Percentiles rank a stretch among this genome's conserved stretches.
These are phyloP conservation scores for Berberis thunbergii DNA, from an alignment of 164 flowering plant species.

Conservation along the genomic window DNA sequence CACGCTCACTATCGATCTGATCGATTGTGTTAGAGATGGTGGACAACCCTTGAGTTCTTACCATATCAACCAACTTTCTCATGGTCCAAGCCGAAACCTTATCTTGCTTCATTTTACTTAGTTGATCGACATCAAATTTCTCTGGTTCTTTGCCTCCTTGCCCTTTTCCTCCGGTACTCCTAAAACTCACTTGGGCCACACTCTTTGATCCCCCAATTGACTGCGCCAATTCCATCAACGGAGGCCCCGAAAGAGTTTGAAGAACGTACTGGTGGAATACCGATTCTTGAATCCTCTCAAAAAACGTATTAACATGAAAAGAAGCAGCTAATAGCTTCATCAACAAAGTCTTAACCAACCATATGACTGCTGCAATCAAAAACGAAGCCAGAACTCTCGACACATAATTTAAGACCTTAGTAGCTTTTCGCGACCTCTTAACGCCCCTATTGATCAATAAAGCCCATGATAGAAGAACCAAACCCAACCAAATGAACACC, in stretches of 20 bases:
- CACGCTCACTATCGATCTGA: conserved; percentile 34
- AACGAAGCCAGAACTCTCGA: conserved; percentile 41
- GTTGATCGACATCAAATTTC: conserved; percentile 58
- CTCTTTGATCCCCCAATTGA: conserved; percentile 16
- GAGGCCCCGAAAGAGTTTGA: conserved; percentile 63
- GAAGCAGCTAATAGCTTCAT: conserved; percentile 60
- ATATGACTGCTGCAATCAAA: conserved; percentile 51
- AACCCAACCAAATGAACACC: conserved; percentile 50
- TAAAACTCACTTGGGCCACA: conserved; percentile 25
- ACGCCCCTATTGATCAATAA: conserved; percentile 45
- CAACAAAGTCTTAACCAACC: conserved; percentile 58
- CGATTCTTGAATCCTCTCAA: conserved; percentile 82
- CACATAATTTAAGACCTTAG: conserved; percentile 31
- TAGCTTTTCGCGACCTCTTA: conserved; percentile 23
- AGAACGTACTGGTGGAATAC: conserved; percentile 70
- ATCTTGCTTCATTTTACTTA: conserved; percentile 49
- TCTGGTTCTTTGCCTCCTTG: conserved; percentile 32
- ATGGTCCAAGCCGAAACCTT: conserved; percentile 85
- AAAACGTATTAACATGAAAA: conserved; percentile 64
- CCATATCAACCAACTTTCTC: conserved; percentile 45
- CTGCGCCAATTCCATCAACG: conserved; percentile 43
- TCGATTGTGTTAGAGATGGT: conserved; percentile 44
- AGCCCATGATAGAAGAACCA: conserved; percentile 66
- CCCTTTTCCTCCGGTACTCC: conserved; percentile 18
- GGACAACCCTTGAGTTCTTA: conserved; percentile 42